These are phyloP conservation scores for Austropuccinia psidii DNA, from an alignment of 1,284 basidiomycete genomes.

Conservation along the genomic window DNA sequence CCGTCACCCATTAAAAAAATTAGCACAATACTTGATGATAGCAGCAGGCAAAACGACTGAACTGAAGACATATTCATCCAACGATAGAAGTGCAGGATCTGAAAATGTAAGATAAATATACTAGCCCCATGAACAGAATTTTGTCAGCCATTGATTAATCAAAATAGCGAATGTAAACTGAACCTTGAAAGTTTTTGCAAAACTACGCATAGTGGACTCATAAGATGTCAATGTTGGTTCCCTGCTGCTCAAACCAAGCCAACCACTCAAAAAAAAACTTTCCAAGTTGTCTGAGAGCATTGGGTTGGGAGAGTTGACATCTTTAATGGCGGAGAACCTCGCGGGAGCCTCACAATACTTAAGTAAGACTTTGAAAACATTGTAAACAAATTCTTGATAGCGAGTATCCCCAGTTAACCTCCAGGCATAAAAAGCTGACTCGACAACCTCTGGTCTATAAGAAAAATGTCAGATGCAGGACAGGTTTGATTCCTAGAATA, in stretches of 20 bases:
- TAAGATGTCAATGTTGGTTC: too few species aligned
- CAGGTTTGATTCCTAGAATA: not conserved
- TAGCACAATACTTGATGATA: not conserved
- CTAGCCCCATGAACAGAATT: not conserved
- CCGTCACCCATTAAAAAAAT: not conserved
- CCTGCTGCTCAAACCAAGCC: too few species aligned
- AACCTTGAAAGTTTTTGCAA: constrained; percentile 36
- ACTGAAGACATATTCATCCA: constrained; percentile 36
- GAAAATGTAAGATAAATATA: constrained; percentile 34
- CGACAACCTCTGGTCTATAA: constrained; percentile 29
- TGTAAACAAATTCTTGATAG: constrained; percentile 34
- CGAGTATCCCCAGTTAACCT: constrained; percentile 16
- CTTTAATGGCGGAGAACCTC: constrained; percentile 16
- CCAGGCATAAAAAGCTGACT: constrained; percentile 35
- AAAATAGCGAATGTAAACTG: not conserved
- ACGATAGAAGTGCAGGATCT: constrained; percentile 10
- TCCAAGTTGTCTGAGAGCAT: not conserved
- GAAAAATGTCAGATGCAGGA: not conserved
- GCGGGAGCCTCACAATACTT: constrained; percentile 17
- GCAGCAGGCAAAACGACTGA: not conserved
- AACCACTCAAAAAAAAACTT: constrained; percentile 37
- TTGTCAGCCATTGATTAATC: not conserved
- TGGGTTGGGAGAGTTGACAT: constrained; percentile 12
- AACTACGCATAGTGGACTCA: constrained; percentile 3
- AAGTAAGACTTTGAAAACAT: constrained; percentile 15